Conservation (phyloP, 2,329 filamentous ascomycete species). For the Truncatella angustata region DNA sequence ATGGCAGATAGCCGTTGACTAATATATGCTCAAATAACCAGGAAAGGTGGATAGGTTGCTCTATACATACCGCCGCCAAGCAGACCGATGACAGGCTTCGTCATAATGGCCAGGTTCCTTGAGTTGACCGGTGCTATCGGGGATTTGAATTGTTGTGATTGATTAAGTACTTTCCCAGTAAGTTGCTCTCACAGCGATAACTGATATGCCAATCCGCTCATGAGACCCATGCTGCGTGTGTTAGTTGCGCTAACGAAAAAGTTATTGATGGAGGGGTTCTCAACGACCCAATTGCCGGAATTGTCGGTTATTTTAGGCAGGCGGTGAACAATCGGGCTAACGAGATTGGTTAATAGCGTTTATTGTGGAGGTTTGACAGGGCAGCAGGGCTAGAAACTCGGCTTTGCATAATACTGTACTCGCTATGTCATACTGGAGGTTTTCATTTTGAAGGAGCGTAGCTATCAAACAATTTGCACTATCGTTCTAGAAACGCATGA, state of each 20-base stretch:
- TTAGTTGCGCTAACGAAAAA: background rate
- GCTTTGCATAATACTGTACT: no score
- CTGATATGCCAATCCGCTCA: background rate
- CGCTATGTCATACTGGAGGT: no score
- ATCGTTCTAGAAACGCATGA: no score
- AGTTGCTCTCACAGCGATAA: no score
- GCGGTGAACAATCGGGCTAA: no score
- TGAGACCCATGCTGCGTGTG: background rate
- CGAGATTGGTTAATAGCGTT: no score
- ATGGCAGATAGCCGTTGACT: no score
- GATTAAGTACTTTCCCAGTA: background rate
- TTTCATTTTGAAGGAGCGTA: no score
- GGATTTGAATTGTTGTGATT: background rate
- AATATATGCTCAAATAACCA: background rate
- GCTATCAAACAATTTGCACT: no score
- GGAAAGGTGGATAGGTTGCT: background rate
- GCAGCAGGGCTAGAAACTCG: no score
- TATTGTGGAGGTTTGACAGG: no score
- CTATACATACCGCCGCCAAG: conserved; percentile 53
- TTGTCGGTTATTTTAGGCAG: background rate
- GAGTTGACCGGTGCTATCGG: background rate
- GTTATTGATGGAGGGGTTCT: background rate
- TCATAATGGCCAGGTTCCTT: background rate
- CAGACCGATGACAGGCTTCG: conserved; percentile 1
- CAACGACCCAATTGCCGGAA: background rate